Base-by-base conservation (phyloP, 2,329 filamentous ascomycete genomes). In the Diaporthe humulicola region DNA sequence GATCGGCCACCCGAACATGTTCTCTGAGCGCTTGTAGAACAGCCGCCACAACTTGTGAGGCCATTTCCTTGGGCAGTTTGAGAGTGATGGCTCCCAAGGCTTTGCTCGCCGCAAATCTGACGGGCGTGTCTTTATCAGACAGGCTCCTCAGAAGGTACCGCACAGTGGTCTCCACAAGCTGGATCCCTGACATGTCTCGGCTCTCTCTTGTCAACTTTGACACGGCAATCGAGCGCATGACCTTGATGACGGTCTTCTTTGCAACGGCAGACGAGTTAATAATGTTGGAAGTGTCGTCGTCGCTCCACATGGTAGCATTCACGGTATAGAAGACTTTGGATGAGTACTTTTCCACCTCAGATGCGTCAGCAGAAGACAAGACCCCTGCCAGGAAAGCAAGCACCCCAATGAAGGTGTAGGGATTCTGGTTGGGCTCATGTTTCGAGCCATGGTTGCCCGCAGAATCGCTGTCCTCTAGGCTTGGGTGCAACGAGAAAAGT, bases 71-170 rank as follows among this genome's bases (percentile, higher is more conserved):
- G 58, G 95, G 91, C 10, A 99, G 85, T 78, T 94, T 96, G 69
- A 97, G 86, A 0, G 96, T 93, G 77, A 98, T 92, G 71, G 98
- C 90, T 83, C 95, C 98, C 58, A 98, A 89, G 5, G 95, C 94
- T 84, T 99, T 99, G 82, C 95, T 98, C 28, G 96, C 95, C 42
- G 96, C 94, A 79, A 98, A 91, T 50, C 97, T 90, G 17, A 99
- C 96, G 0, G 95, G 95, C 0, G 96, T 98, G 80, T 98, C 96
- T 75, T 94, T 94, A 82, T 99, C 97, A 2, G 92, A 92, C 1
- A 98, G 86, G 17, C 90, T 89, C 75, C 95, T 93, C 3, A 99
- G 88, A 4, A 98, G 88, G 79, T 94, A 92, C 71, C 95, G 94
- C 78, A 99, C 95, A 6, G 94, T 90, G 40, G 93, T 92, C 84